A percentile compares a stretch with the other conserved stretches of the same genome.
These are phyloP conservation scores for Trichoderma atroviride DNA, from an alignment of 2,329 filamentous ascomycete genomes.

Conservation along the genomic window DNA sequence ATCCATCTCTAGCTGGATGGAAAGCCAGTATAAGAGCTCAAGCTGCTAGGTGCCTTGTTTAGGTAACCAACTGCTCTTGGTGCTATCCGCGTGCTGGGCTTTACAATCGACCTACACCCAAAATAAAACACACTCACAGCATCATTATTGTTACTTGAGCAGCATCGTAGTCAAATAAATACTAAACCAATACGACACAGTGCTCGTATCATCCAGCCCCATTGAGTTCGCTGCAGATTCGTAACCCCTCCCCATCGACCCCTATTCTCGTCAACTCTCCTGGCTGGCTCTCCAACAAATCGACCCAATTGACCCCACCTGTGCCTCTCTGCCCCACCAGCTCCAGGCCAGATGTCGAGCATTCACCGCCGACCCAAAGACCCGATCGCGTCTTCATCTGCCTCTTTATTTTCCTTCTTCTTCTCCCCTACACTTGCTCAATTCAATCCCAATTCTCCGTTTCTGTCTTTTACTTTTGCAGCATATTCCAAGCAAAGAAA, in stretches of 20 bases:
- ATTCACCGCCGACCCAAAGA: conserved; percentile 21
- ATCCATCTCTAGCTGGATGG: background rate
- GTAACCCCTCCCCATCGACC: conserved; percentile 1
- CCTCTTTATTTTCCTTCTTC: background rate
- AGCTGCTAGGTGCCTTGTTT: background rate
- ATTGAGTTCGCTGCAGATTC: background rate
- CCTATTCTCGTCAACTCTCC: conserved; percentile 9
- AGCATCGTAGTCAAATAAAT: background rate
- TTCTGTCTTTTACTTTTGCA: background rate
- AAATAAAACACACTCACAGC: background rate
- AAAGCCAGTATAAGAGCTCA: background rate
- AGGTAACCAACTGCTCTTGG: background rate
- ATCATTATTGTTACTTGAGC: background rate
- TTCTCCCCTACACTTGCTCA: background rate
- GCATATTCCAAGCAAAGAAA: background rate
- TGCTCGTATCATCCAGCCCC: background rate
- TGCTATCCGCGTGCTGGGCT: no score
- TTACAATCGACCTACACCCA: background rate
- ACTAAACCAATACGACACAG: background rate
- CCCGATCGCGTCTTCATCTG: background rate
- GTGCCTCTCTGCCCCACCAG: conserved; percentile 21
- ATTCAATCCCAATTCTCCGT: background rate
- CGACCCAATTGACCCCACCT: background rate
- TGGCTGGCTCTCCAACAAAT: conserved; percentile 5
- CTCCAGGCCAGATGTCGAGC: conserved; percentile 14